These are phyloP conservation scores for Termitomyces sp. DNA, from an alignment of 768 basidiomycete species.

Conservation along the genomic window DNA sequence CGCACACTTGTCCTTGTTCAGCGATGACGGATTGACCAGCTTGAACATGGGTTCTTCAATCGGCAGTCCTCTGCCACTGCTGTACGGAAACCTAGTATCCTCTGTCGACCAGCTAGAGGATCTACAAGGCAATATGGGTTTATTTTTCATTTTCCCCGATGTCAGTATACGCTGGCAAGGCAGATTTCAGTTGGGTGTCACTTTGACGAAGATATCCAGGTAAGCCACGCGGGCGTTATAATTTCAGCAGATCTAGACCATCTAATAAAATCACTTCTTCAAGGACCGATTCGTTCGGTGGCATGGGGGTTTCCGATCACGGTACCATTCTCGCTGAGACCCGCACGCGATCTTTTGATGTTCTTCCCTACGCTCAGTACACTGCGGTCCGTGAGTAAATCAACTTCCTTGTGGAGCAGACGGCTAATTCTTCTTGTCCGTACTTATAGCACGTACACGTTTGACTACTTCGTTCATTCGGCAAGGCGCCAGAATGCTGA, in stretches of 20 bases:
- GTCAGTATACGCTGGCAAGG: constrained; percentile 81
- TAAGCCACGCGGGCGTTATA: constrained; percentile 29
- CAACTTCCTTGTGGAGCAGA: constrained; percentile 7
- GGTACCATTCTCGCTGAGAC: constrained; percentile 66
- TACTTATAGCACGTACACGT: constrained; percentile 40
- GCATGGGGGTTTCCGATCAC: constrained; percentile 45
- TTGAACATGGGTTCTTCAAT: constrained; percentile 63
- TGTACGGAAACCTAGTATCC: constrained; percentile 85
- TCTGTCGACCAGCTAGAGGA: constrained; percentile 78
- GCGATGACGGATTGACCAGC: constrained; percentile 56
- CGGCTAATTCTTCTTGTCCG: constrained; percentile 9
- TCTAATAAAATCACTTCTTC: constrained; percentile 17
- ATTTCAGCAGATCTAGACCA: constrained; percentile 12
- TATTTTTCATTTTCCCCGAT: constrained; percentile 89
- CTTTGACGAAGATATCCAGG: constrained; percentile 71
- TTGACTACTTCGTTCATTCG: constrained; percentile 48
- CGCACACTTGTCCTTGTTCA: constrained; percentile 73
- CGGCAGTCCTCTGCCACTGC: constrained; percentile 47
- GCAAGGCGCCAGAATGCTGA: constrained; percentile 48
- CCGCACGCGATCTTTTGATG: constrained; percentile 75
- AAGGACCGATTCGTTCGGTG: constrained; percentile 43
- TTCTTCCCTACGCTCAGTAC: constrained; percentile 68
- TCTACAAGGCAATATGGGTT: constrained; percentile 71
- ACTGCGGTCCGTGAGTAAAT: constrained; percentile 65
- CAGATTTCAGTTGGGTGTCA: constrained; percentile 68